These are phyloP conservation scores for Botrytis fragariae DNA, from an alignment of 2,329 filamentous ascomycete genomes.

Conservation along the genomic window DNA sequence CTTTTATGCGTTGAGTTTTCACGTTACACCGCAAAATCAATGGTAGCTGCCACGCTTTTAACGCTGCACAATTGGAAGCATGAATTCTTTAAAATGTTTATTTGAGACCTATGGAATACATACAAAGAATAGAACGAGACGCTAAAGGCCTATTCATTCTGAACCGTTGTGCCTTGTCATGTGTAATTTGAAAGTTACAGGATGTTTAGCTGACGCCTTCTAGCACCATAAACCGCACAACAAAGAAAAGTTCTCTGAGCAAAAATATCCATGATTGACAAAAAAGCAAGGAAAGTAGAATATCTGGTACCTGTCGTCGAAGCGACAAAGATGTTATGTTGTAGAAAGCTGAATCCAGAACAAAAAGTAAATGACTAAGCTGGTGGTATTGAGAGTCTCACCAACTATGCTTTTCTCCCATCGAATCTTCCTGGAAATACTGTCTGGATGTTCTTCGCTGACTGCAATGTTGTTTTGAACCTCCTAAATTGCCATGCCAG, in stretches of 20 bases:
- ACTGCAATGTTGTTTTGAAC: background rate
- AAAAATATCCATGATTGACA: background rate
- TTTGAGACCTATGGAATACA: background rate
- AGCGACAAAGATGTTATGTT: background rate
- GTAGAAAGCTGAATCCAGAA: background rate
- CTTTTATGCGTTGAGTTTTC: background rate
- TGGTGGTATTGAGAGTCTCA: background rate
- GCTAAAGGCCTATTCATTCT: background rate
- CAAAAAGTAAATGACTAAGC: background rate
- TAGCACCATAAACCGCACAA: background rate
- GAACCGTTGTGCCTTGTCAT: background rate
- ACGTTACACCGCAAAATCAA: background rate
- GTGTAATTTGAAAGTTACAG: background rate
- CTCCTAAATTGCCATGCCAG: background rate
- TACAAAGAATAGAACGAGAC: background rate
- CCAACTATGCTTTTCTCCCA: background rate
- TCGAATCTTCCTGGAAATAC: too few species aligned
- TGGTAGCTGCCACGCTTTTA: background rate
- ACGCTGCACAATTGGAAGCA: background rate
- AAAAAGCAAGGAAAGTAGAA: background rate
- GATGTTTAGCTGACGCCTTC: background rate
- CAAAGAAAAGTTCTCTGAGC: background rate
- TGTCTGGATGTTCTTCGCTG: background rate
- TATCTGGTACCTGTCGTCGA: background rate
- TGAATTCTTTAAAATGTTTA: too few species aligned